Evolutionary conservation across 352 stramenopile species (phyloP).

Genomic region (Phytophthora megakarya): DNA sequence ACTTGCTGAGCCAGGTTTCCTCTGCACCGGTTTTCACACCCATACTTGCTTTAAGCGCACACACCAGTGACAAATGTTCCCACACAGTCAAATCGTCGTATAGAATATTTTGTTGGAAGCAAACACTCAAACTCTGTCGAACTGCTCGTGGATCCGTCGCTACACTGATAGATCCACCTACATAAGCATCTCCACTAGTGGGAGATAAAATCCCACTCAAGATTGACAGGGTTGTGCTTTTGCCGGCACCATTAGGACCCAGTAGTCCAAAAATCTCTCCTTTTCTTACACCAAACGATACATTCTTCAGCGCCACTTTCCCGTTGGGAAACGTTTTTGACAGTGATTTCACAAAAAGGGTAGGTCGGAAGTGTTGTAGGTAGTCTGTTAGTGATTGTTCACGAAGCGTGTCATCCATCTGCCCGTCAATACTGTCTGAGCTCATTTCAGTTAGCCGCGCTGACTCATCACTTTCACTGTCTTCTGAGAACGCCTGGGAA

Average conservation of each 20-base stretch:
- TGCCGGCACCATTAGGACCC: constrained; percentile 94
- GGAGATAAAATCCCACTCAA: constrained; percentile 92
- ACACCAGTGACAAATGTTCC: constrained; percentile 77
- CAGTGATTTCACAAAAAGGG: constrained; percentile 60
- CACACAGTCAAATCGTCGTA: constrained; percentile 77
- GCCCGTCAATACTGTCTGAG: constrained; percentile 28
- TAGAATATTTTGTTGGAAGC: constrained; percentile 86
- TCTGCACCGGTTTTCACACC: constrained; percentile 56
- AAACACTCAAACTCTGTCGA: constrained; percentile 77
- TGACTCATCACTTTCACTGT: constrained; percentile 26
- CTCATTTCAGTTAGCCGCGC: constrained; percentile 34
- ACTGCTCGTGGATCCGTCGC: constrained; percentile 50
- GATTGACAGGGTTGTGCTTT: constrained; percentile 97
- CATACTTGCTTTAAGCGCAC: constrained; percentile 63
- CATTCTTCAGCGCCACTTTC: constrained; percentile 77
- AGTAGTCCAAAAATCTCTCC: constrained; percentile 94
- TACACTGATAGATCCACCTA: constrained; percentile 59
- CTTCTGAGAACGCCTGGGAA: constrained; percentile 13
- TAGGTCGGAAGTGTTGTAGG: constrained; percentile 57
- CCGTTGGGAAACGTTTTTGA: constrained; percentile 78
- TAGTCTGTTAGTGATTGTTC: constrained; percentile 66
- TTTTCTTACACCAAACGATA: constrained; percentile 88
- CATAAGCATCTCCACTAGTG: constrained; percentile 69
- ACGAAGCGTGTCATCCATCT: constrained; percentile 63
- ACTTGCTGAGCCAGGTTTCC: constrained; percentile 54